A percentile compares a stretch with the other conserved stretches of the same genome.
Conservation (phyloP, 495 filamentous ascomycete genomes). For the Penicillium manginii region DNA sequence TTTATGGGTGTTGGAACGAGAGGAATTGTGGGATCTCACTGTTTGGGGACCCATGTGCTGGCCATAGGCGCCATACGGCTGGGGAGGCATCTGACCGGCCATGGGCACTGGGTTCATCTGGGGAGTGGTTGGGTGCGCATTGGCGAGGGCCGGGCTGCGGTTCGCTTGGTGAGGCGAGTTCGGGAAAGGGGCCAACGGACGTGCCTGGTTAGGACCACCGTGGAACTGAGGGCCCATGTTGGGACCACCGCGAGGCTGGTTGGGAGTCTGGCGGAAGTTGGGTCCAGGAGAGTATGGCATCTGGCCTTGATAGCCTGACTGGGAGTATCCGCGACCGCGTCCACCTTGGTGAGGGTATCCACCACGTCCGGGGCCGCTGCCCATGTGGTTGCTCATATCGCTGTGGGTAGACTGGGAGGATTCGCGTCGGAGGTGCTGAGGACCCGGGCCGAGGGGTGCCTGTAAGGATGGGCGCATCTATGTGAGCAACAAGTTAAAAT, state of each 20-base stretch:
- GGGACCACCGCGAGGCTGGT: conserved; percentile 64
- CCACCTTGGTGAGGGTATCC: conserved; percentile 60
- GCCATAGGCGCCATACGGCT: conserved; percentile 61
- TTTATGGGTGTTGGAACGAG: conserved; percentile 16
- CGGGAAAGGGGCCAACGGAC: conserved; percentile 59
- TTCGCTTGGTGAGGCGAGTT: conserved; percentile 68
- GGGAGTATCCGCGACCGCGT: conserved; percentile 70
- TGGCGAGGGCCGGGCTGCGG: conserved; percentile 74
- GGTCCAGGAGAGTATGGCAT: conserved; percentile 69
- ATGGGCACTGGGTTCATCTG: conserved; percentile 66
- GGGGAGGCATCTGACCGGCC: conserved; percentile 58
- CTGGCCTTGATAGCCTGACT: conserved; percentile 60
- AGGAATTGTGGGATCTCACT: conserved; percentile 64
- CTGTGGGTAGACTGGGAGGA: conserved; percentile 80
- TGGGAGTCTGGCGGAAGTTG: conserved; percentile 61
- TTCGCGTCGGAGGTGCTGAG: conserved; percentile 79
- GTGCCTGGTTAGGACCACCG: conserved; percentile 52
- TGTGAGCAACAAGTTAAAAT: conserved; percentile 38
- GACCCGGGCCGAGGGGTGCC: conserved; percentile 60
- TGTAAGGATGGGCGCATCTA: conserved; percentile 64
- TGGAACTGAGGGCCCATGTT: conserved; percentile 70
- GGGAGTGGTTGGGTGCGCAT: conserved; percentile 69
- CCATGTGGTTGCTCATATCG: conserved; percentile 67
- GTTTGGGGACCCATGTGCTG: conserved; percentile 62
- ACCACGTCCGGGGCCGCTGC: conserved; percentile 56